Evolutionary conservation across 371 early-diverging fungal genomes (phyloP).

Genomic region (Saksenaea oblongispora): DNA sequence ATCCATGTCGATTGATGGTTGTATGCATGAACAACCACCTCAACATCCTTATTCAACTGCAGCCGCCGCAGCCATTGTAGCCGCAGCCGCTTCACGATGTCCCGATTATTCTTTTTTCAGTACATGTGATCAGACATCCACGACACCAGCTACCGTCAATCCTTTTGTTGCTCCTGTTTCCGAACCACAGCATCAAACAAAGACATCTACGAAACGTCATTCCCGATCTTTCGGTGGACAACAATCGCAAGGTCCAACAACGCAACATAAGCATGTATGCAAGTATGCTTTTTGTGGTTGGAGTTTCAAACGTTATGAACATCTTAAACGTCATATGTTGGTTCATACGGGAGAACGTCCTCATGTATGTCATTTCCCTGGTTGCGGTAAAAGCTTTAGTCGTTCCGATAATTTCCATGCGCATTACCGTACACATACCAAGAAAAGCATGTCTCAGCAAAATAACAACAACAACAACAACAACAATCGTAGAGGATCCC

Average conservation of each 20-base stretch:
- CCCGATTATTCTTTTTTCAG: constrained; percentile 2
- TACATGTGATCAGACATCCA: neutral
- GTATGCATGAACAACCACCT: constrained; percentile 3
- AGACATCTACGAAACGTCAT: neutral
- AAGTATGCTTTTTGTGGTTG: constrained; percentile 55
- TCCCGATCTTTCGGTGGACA: constrained; percentile 19
- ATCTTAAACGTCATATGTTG: constrained; percentile 81
- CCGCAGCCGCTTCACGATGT: constrained; percentile 8
- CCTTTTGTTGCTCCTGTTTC: neutral
- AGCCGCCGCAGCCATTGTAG: constrained; percentile 7
- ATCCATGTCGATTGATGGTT: constrained; percentile 28
- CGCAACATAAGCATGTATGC: constrained; percentile 39
- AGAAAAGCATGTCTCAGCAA: constrained; percentile 13
- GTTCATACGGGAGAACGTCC: constrained; percentile 71
- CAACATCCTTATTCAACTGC: neutral
- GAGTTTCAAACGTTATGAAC: constrained; percentile 82
- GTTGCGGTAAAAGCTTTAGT: constrained; percentile 76
- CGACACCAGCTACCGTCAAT: neutral
- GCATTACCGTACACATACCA: constrained; percentile 38
- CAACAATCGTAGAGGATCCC: neutral
- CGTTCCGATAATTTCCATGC: constrained; percentile 77
- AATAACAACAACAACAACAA: constrained; percentile 16
- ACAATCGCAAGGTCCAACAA: constrained; percentile 29
- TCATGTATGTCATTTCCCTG: constrained; percentile 64
- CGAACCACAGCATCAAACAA: constrained; percentile 2